These are phyloP conservation scores for Pichia nanzhaoensis DNA, from an alignment of 805 yeast genomes.

Conservation along the genomic window DNA sequence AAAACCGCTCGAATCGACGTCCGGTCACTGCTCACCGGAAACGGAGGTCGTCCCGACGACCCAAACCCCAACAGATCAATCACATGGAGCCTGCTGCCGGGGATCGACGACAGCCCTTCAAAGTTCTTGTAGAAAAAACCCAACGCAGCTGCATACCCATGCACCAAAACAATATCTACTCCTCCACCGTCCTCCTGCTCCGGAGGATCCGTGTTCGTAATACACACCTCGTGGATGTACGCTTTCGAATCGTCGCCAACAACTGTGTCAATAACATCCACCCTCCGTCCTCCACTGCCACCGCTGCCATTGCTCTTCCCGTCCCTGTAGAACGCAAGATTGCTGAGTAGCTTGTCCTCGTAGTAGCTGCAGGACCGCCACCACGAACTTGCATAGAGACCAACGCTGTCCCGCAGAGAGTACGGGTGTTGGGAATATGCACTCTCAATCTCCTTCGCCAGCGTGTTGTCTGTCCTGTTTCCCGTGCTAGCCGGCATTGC, in stretches of 20 bases:
- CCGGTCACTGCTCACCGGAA: constrained; percentile 20
- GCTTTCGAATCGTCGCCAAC: constrained; percentile 38
- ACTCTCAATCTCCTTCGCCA: constrained; percentile 3
- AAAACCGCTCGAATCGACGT: constrained; percentile 34
- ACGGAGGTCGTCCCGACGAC: constrained; percentile 50
- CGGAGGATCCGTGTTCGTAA: constrained; percentile 27
- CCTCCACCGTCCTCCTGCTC: background rate
- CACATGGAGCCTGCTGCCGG: constrained; percentile 55
- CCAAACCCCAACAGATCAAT: constrained; percentile 72
- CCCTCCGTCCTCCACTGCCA: constrained; percentile 34
- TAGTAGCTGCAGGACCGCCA: constrained; percentile 20
- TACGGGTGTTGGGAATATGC: background rate
- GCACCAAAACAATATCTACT: constrained; percentile 55
- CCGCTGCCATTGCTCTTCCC: constrained; percentile 10
- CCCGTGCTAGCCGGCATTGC: too few relatives aligned
- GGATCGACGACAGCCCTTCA: constrained; percentile 41
- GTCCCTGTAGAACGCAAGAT: constrained; percentile 49
- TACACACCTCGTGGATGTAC: constrained; percentile 68
- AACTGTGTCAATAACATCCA: constrained; percentile 41
- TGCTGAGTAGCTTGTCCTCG: constrained; percentile 43
- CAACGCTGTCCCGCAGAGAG: constrained; percentile 19
- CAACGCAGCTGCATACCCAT: constrained; percentile 90
- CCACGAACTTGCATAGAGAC: constrained; percentile 19
- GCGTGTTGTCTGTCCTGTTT: too few relatives aligned
- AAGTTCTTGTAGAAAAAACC: constrained; percentile 75